Evolutionary conservation across 345 rosid genomes (phyloP), one percentile per base, ranked within the genome.

Genomic region (Gossypium thurberi): DNA sequence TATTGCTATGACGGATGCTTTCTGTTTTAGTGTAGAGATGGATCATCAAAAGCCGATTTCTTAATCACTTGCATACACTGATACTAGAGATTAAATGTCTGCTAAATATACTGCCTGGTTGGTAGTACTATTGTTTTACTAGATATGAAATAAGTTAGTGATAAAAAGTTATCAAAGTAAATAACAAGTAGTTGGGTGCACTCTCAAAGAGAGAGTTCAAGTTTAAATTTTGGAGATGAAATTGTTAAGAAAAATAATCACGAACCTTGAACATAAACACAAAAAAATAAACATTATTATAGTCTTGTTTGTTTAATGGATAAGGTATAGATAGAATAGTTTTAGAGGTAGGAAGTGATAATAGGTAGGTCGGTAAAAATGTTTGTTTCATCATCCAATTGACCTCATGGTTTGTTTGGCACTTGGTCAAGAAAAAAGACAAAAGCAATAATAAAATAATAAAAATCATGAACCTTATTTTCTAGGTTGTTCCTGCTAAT

Each of bases 341-440:
- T 33, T 0, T 28, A 4, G 61, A 21, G 33, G 14, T 57, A 20
- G 33, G 61, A 13, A 61, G 18, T 65, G 73, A 73, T 63, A 73
- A 73, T 63, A 17, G 69, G 65, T 62, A 48, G 40, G 40, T 33
- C 5, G 79, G 74, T 56, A 10, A 52, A 13, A 55, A 3, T 26
- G 53, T n/a, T 9, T 47, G 43, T 23, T 56, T 74, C 50, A 55
- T 43, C 53, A 63, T 61, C 28, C 26, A 21, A 59, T 33, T 55
- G 72, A 53, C 67, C 81, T 74, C 37, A 51, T 53, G 61, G 52
- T 74, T 65, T 73, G 55, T 74, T 65, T 76, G 66, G 55, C 74
- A 14, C 40, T 18, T 25, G 1, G 21, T 50, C 2, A 5, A 51
- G 14, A 25, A 8, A 58, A 37, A 57, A 33, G 37, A 4, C 8